Evolutionary conservation across 768 basidiomycete genomes (phyloP).

Genomic region (Phaffia tasmanica): DNA sequence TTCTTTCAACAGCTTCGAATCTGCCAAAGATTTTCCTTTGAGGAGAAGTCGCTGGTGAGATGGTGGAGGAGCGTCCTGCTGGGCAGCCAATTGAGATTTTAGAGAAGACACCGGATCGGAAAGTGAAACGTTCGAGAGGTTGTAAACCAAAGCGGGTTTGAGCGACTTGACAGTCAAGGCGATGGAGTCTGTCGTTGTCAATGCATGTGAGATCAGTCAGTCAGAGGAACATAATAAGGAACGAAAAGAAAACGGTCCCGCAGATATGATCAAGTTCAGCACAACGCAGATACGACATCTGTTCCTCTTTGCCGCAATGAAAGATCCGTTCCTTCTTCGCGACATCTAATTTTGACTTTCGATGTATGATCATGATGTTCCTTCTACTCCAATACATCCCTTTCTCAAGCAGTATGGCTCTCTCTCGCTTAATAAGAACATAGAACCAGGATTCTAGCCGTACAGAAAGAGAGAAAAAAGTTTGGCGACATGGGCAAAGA

Average conservation of each 20-base stretch:
- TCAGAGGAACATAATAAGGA: neutral
- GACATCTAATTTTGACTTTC: neutral
- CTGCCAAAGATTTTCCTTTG: constrained; percentile 87
- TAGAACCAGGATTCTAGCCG: too few species aligned
- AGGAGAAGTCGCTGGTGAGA: constrained; percentile 75
- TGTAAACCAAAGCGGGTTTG: constrained; percentile 70
- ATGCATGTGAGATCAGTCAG: neutral
- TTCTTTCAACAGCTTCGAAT: constrained; percentile 78
- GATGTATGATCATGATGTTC: too few species aligned
- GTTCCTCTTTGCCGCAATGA: neutral
- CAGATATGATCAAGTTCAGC: too few species aligned
- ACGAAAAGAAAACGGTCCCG: neutral
- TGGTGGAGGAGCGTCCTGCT: constrained; percentile 54
- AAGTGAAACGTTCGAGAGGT: constrained; percentile 53
- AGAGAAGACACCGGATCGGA: constrained; percentile 74
- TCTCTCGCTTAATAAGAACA: too few species aligned
- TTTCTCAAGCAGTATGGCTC: too few species aligned
- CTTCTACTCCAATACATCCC: too few species aligned
- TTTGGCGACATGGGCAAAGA: neutral
- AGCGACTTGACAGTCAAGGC: constrained; percentile 76
- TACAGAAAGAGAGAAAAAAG: neutral
- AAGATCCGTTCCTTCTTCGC: neutral
- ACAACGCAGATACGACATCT: neutral
- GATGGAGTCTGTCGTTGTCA: constrained; percentile 41
- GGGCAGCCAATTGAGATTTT: constrained; percentile 58